Base-by-base conservation (phyloP, 352 stramenopile species). In the Halophytophthora polymorphica region DNA sequence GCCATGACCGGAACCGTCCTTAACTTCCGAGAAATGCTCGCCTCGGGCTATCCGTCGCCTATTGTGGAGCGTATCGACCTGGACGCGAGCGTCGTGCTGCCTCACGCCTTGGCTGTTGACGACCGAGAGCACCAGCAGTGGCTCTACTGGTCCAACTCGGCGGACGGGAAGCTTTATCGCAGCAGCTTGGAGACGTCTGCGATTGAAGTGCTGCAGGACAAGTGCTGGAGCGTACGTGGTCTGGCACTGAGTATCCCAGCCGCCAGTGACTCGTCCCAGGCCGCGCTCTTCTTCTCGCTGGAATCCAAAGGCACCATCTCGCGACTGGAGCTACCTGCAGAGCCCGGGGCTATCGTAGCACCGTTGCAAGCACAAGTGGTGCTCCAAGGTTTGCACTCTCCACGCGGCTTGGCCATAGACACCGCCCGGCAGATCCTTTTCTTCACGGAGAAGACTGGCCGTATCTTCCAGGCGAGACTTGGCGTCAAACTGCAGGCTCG, bases 81-180 rank as follows among this genome's bases (percentile, higher is more conserved):
- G 13, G 39, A 62, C 10, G 34, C 52, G 13, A 56, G 40, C 11
- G 56, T 50, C n/a, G 45, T 88, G 10, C 50, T 68, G 8, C 77
- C 80, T 2, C 74, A 83, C 6, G 71, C 80, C 3, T 49, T 89
- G 17, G 63, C 56, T 6, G 58, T 88, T 15, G 67, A 81, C 17
- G 57, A 71, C 57, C 43, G 64, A 18, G 41, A 46, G 18, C 29
- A 18, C 6, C 22, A 68, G 19, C 47, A 73, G 35, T 82, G 70
- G 60, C 50, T 91, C 3, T 89, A 84, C 53, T 91, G 80, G 80
- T 82, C 77, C 25, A 91, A 89, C 38, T 81, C 77, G 6, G 59
- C 52, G 1, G 80, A 91, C 31, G 77, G 80, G 0, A 61, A 39
- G 1, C 81, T 91, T 33, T 91, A 91, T 49, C 60, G 72, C 1